phyloP scores from a whole-genome alignment of 2,329 filamentous ascomycete species.

The Stemphylium vesicarium region DNA sequence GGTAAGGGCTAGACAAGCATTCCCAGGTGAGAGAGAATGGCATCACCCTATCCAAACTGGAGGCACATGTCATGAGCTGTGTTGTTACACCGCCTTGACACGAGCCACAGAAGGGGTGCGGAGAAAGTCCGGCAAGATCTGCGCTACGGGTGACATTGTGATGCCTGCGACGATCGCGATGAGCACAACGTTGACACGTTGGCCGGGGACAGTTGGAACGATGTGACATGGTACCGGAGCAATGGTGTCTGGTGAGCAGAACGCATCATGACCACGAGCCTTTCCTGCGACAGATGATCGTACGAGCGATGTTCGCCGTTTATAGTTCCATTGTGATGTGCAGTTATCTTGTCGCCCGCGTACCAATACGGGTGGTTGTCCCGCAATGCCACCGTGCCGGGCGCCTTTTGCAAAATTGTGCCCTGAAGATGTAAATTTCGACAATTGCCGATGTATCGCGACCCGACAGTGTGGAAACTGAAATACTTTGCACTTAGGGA shows the following conservation, averaged over 20 bases:
- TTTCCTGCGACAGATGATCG: neutral
- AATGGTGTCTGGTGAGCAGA: neutral
- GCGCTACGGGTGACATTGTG: constrained; percentile 7
- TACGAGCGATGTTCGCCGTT: neutral
- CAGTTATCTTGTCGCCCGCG: constrained; percentile 2
- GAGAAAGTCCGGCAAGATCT: constrained; percentile 8
- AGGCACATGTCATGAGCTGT: constrained; percentile 7
- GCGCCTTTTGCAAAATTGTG: neutral
- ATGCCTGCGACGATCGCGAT: constrained; percentile 7
- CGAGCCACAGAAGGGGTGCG: constrained; percentile 5
- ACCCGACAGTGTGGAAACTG: constrained; percentile 7
- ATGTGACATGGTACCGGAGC: neutral
- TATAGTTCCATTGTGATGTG: neutral
- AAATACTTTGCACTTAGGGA: neutral
- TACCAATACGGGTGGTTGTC: constrained; percentile 1
- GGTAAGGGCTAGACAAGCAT: neutral
- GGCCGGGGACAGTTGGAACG: neutral
- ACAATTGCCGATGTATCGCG: neutral
- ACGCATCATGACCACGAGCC: neutral
- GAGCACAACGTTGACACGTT: neutral
- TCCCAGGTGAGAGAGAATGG: constrained; percentile 1
- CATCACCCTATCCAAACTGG: constrained; percentile 1
- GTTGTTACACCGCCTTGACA: neutral
- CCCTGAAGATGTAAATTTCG: neutral
- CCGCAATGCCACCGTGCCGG: constrained; percentile 9